phyloP scores from a whole-genome alignment of 2,329 filamentous ascomycete genomes.

The Aspergillus sp. region DNA sequence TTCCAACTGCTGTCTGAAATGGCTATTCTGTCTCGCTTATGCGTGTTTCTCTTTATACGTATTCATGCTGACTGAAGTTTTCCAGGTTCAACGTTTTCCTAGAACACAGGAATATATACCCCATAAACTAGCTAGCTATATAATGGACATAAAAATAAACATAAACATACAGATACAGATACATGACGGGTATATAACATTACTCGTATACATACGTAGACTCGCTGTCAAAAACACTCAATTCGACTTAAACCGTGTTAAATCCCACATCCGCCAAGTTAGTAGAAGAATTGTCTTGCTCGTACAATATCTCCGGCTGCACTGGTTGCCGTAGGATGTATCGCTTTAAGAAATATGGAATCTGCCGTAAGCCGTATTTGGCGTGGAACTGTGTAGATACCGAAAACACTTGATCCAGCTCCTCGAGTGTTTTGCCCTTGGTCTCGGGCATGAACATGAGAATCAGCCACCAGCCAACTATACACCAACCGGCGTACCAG shows the following conservation, averaged over 20 bases:
- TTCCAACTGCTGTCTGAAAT: conserved; percentile 52
- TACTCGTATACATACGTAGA: background rate
- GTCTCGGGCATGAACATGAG: conserved; percentile 44
- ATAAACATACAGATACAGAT: background rate
- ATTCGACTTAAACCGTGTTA: conserved; percentile 15
- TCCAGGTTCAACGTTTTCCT: background rate
- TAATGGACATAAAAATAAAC: background rate
- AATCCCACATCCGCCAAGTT: conserved; percentile 25
- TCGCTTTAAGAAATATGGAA: conserved; percentile 36
- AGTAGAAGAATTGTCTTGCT: conserved; percentile 28
- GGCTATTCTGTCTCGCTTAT: conserved; percentile 14
- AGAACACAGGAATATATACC: background rate
- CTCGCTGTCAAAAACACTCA: background rate
- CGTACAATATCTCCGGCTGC: conserved; percentile 35
- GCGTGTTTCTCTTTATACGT: background rate
- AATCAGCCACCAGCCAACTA: conserved; percentile 48
- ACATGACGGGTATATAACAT: conserved; percentile 7
- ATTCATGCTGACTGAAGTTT: background rate
- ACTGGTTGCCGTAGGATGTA: conserved; percentile 43
- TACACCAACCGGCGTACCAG: conserved; percentile 48
- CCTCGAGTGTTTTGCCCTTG: conserved; percentile 45
- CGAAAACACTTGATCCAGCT: conserved; percentile 55
- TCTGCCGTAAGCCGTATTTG: conserved; percentile 39
- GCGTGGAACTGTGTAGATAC: conserved; percentile 50
- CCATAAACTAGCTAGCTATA: background rate